A percentile compares a stretch with the other conserved stretches of the same genome.
Evolutionary conservation across 768 basidiomycete species (phyloP).

Genomic region (Suillus subluteus): DNA sequence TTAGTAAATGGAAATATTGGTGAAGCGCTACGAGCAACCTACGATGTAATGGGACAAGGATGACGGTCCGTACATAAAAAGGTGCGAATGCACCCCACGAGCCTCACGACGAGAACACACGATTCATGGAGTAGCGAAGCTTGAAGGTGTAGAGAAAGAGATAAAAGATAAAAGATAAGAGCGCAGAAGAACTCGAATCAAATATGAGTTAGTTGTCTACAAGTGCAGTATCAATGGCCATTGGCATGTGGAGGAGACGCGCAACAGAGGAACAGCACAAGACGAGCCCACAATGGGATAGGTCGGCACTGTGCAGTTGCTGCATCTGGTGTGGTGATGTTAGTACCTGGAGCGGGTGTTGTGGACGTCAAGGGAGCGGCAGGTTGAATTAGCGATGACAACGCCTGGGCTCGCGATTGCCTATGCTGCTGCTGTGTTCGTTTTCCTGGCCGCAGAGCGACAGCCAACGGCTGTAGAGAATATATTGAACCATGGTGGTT

Average conservation of each 20-base stretch:
- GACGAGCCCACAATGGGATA: not conserved
- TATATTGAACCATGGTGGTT: not conserved
- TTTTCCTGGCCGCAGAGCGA: not conserved
- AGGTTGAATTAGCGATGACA: not conserved
- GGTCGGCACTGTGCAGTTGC: not conserved
- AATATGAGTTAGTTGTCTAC: not conserved
- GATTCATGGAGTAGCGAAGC: not conserved
- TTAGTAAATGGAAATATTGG: not conserved
- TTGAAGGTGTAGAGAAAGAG: not conserved
- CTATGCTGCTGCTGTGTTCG: not conserved
- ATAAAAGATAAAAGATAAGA: not conserved
- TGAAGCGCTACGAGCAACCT: not conserved
- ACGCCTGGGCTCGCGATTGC: not conserved
- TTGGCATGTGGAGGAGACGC: not conserved
- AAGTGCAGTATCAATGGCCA: not conserved
- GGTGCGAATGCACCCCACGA: not conserved
- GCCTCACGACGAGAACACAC: too few species aligned
- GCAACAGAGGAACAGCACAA: not conserved
- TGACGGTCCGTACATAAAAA: not conserved
- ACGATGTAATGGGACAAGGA: not conserved
- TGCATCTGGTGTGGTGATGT: not conserved
- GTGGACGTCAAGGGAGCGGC: not conserved
- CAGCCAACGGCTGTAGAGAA: not conserved
- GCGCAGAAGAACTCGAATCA: not conserved
- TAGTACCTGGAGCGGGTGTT: not conserved